Percentiles rank a stretch among this genome's conserved stretches.
Conservation (phyloP, 225 moss, liverwort and hornwort genomes). For the Physcomitrium patens region DNA sequence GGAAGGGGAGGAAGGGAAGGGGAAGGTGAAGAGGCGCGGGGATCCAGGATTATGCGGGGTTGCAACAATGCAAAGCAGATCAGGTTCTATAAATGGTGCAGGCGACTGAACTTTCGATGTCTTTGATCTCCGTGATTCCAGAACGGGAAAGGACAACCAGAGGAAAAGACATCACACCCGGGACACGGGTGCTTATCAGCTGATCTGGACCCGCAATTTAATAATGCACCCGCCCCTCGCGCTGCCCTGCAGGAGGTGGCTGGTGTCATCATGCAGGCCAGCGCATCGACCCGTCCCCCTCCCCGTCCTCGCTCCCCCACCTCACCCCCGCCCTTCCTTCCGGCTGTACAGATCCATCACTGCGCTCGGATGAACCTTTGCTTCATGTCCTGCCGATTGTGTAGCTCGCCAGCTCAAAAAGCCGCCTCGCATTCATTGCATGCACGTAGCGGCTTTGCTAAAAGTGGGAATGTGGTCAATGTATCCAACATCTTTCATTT, state of each 20-base stretch:
- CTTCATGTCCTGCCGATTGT: conserved; percentile 3
- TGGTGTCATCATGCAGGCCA: not conserved
- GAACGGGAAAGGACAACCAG: not conserved
- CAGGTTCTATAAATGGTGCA: too few relatives aligned
- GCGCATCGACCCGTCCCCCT: not conserved
- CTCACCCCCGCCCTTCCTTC: too few relatives aligned
- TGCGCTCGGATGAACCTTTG: not conserved
- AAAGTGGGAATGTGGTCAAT: too few relatives aligned
- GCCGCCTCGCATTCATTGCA: not conserved
- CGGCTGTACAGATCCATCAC: not conserved
- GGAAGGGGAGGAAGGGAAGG: too few relatives aligned
- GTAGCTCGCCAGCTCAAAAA: conserved; percentile 23
- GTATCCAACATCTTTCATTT: not conserved
- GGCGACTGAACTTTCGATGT: not conserved
- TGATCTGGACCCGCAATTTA: not conserved
- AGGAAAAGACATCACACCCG: not conserved
- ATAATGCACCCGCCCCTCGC: not conserved
- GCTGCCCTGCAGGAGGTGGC: too few relatives aligned
- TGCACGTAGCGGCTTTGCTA: not conserved
- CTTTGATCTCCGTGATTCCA: not conserved
- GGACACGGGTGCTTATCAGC: not conserved
- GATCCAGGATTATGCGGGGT: too few relatives aligned
- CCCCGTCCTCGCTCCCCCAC: too few relatives aligned
- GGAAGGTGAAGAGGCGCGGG: too few relatives aligned
- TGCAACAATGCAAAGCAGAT: too few relatives aligned